phyloP scores from a whole-genome alignment of 129 eudicot genomes.

The Flaveria linearis region DNA sequence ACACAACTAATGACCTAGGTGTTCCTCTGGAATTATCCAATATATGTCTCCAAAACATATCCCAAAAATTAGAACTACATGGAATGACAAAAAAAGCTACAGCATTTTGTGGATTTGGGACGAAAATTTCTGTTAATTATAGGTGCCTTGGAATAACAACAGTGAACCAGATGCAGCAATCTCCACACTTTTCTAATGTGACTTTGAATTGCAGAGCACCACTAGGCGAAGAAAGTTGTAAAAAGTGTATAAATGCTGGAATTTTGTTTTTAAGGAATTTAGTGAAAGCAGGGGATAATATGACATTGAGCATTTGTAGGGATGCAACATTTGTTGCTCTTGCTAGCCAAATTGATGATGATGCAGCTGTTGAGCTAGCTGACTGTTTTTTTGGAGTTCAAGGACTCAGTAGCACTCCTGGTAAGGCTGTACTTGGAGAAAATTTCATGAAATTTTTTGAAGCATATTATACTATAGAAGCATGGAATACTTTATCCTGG shows the following conservation, averaged over 20 bases:
- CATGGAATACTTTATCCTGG: background rate
- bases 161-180: slow-evolving; percentile 76
- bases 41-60: slow-evolving; percentile 59
- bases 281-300: slow-evolving; percentile 61
- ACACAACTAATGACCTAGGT: slow-evolving; percentile 69
- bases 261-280: slow-evolving; percentile 60
- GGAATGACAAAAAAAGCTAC: slow-evolving; percentile 76
- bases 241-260: slow-evolving; percentile 78
- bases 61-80: slow-evolving; percentile 63
- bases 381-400: slow-evolving; percentile 86
- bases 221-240: slow-evolving; percentile 55
- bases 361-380: slow-evolving; percentile 61
- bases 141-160: slow-evolving; percentile 87
- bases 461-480: background rate
- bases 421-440: slow-evolving; percentile 37
- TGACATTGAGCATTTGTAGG: slow-evolving; percentile 83
- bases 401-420: slow-evolving; percentile 57
- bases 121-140: slow-evolving; percentile 74
- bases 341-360: slow-evolving; percentile 75
- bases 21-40: slow-evolving; percentile 60
- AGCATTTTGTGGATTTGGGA: slow-evolving; percentile 77
- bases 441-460: background rate
- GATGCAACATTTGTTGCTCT: slow-evolving; percentile 92
- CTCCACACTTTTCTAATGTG: slow-evolving; percentile 68
- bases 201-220: slow-evolving; percentile 58